Conservation (phyloP, 1,284 basidiomycete species). For the Golubevia sp. region DNA sequence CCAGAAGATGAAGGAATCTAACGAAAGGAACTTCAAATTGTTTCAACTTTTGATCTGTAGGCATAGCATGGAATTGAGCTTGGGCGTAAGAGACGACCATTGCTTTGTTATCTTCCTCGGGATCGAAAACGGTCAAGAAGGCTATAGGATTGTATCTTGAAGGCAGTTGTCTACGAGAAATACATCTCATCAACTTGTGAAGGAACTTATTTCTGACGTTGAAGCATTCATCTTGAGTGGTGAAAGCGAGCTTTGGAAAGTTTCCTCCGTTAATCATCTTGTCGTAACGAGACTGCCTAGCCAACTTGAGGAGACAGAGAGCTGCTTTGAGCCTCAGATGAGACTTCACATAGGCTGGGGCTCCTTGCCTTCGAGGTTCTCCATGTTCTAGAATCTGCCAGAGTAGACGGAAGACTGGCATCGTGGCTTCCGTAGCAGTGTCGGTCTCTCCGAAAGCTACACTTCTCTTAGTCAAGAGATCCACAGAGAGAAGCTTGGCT, state of each 20-base stretch:
- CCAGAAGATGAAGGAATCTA: constrained; percentile 81
- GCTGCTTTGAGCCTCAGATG: constrained; percentile 79
- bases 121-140: constrained; percentile 88
- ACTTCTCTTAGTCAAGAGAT: constrained; percentile 36
- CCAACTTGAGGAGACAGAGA: constrained; percentile 79
- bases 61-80: constrained; percentile 7
- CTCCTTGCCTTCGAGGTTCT: constrained; percentile 31
- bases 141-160: constrained; percentile 79
- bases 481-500: constrained; percentile 28
- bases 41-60: constrained; percentile 20
- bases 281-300: constrained; percentile 71
- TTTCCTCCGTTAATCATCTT: constrained; percentile 67
- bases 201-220: constrained; percentile 81
- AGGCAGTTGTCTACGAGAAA: constrained; percentile 71
- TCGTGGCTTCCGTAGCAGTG: constrained; percentile 25
- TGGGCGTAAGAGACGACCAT: constrained; percentile 33
- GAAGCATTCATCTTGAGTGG: constrained; percentile 83
- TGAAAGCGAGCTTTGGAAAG: constrained; percentile 75
- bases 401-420: constrained; percentile 41
- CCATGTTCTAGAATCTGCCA: constrained; percentile 28
- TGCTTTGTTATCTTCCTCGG: constrained; percentile 67
- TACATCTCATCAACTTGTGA: constrained; percentile 72
- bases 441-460: constrained; percentile 26
- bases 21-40: constrained; percentile 78
- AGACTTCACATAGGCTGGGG: constrained; percentile 32